phyloP scores from a whole-genome alignment of 2,329 filamentous ascomycete species.

The Coniochaeta prunicola region DNA sequence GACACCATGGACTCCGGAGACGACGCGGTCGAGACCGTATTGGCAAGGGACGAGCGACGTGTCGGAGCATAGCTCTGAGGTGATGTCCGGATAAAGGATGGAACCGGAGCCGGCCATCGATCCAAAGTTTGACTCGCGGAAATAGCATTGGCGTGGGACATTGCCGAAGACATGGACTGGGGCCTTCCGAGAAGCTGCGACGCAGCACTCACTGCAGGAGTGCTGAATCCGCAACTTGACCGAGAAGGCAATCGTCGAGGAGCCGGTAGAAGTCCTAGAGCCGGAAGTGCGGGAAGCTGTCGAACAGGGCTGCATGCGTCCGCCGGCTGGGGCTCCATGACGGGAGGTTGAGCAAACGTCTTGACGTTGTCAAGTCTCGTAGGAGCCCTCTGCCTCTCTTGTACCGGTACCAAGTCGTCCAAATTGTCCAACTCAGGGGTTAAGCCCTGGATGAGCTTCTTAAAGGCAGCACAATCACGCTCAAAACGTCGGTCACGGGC shows the following conservation, averaged over 20 bases:
- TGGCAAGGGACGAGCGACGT: conserved; percentile 57
- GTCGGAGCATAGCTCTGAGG: conserved; percentile 41
- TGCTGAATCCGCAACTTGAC: conserved; percentile 42
- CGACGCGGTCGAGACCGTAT: conserved; percentile 54
- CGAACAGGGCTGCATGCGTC: conserved; percentile 36
- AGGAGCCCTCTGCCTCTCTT: conserved; percentile 30
- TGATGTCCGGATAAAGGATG: conserved; percentile 27
- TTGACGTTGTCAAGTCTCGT: conserved; percentile 2
- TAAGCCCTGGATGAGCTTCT: conserved; percentile 48
- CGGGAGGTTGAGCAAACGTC: conserved; percentile 7
- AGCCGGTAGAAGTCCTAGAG: conserved; percentile 49
- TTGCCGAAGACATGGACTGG: conserved; percentile 54
- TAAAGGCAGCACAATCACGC: conserved; percentile 48
- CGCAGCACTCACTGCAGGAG: conserved; percentile 51
- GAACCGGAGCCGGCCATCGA: conserved; percentile 35
- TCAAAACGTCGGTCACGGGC: conserved; percentile 29
- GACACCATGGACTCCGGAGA: conserved; percentile 64
- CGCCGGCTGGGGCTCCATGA: conserved; percentile 43
- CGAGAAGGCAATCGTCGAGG: conserved; percentile 50
- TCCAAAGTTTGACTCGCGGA: conserved; percentile 43
- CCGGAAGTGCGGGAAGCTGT: conserved; percentile 30
- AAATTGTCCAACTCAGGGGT: conserved; percentile 53
- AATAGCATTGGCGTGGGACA: conserved; percentile 44
- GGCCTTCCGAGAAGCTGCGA: conserved; percentile 40
- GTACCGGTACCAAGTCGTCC: conserved; percentile 37